Base-by-base conservation (phyloP, 106 monocot species). In the Phalaenopsis aphrodite region DNA sequence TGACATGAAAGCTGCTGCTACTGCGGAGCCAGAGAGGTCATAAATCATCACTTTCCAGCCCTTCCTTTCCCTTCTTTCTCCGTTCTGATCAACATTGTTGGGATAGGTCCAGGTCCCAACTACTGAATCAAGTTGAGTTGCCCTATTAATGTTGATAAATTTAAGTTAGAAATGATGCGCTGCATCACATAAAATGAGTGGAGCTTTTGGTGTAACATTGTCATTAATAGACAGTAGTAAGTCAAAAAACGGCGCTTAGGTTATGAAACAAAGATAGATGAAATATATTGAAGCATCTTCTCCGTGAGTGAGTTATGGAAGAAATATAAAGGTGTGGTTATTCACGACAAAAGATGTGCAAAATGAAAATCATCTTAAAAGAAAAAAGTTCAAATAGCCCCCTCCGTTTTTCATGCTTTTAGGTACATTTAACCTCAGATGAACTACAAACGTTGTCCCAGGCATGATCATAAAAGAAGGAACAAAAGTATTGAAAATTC, bases 41-140 rank as follows among this genome's bases (percentile, higher is more conserved):
- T 96, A 93, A 42, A 96, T 88, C 87, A 90, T 58, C 56, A 91
- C 85, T 78, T 88, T 91, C 96, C 96, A 96, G 15, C 93, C 93
- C 55, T 96, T 96, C 77, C 96, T 86, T 78, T 86, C 88, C 79
- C 86, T 86, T 64, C 83, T 86, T 36, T 84, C 85, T 2, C 24
- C 17, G 9, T 86, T 86, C 43, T 78, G 48, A n/a, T 84, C 85
- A 5, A 43, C 75, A 30, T 24, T 61, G 77, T 82, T 84, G 9
- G 77, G 75, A 77, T 47, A 84, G 15, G 79, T 58, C 88, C 88
- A 89, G 75, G 82, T 85, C 65, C 73, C 80, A 58, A 67, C 45
- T 17, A 79, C 24, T 16, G 39, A 56, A 71, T 95, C 93, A n/a
- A 65, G 48, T n/a, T 86, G 87, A 78, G 85, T 80, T 82, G 80